Conservation (phyloP, 305 asterid genomes). For the Fraxinus albicans region DNA sequence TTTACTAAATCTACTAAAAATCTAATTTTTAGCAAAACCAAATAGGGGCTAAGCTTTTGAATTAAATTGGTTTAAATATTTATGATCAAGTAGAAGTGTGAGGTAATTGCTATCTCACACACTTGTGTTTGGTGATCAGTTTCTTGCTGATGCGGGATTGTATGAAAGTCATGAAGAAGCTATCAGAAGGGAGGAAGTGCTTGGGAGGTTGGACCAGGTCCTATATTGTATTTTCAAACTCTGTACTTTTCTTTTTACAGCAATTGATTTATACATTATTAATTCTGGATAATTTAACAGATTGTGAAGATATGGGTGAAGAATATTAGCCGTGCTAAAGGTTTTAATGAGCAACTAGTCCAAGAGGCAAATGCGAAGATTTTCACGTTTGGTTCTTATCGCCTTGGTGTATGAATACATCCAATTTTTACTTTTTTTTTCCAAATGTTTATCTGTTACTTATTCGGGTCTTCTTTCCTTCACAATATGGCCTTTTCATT, state of each 20-base stretch:
- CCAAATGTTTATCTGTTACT: background rate
- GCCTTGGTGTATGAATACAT: constrained; percentile 69
- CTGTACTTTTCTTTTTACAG: constrained; percentile 1
- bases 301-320: constrained; percentile 94
- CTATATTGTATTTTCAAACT: constrained; percentile 17
- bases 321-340: constrained; percentile 73
- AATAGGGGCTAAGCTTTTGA: background rate
- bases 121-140: constrained; percentile 47
- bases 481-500: constrained; percentile 1
- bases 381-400: constrained; percentile 93
- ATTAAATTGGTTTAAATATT: constrained; percentile 3
- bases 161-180: constrained; percentile 91
- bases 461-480: constrained; percentile 4
- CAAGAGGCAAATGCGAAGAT: constrained; percentile 95
- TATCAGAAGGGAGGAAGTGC: constrained; percentile 86
- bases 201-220: constrained; percentile 96
- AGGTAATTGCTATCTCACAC: constrained; percentile 10
- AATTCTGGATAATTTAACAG: constrained; percentile 40
- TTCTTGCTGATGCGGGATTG: constrained; percentile 73
- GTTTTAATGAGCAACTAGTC: constrained; percentile 73
- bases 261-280: constrained; percentile 25
- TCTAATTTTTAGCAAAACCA: background rate
- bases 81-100: background rate
- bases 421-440: constrained; percentile 4
- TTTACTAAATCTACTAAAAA: background rate